phyloP scores from a whole-genome alignment of 106 monocot species.

The Platanthera zijinensis region DNA sequence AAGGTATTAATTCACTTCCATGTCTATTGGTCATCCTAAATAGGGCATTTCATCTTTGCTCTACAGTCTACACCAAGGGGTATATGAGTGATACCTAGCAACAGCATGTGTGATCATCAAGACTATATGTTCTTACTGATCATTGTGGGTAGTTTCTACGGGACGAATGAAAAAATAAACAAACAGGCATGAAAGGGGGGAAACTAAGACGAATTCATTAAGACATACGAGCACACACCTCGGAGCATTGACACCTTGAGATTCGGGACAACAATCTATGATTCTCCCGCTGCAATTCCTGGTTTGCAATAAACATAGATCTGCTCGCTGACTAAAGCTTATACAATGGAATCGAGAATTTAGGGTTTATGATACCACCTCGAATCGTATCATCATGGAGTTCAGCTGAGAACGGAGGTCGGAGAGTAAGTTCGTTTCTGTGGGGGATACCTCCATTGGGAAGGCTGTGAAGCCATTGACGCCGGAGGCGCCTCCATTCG shows the following conservation, averaged over 20 bases:
- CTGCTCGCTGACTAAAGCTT: not conserved
- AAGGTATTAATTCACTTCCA: too few species aligned
- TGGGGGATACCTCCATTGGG: slow-evolving; percentile 8
- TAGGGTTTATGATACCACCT: slow-evolving; percentile 26
- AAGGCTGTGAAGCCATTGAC: not conserved
- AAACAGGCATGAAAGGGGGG: not conserved
- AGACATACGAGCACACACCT: slow-evolving; percentile 15
- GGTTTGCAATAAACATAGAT: not conserved
- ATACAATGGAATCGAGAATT: not conserved
- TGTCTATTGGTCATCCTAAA: too few species aligned
- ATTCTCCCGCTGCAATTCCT: slow-evolving; percentile 76
- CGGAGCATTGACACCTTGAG: slow-evolving; percentile 39
- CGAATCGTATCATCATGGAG: slow-evolving; percentile 26
- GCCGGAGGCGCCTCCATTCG: not conserved
- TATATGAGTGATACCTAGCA: too few species aligned
- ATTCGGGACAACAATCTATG: slow-evolving; percentile 23
- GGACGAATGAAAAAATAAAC: not conserved
- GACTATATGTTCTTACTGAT: not conserved
- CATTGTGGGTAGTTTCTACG: not conserved
- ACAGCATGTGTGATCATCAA: not conserved
- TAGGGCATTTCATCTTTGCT: too few species aligned
- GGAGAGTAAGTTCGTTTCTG: not conserved
- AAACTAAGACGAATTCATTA: not conserved
- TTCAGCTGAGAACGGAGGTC: slow-evolving; percentile 22
- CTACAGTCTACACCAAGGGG: too few species aligned